A percentile compares a stretch with the other conserved stretches of the same genome.
Evolutionary conservation across 2,329 filamentous ascomycete species (phyloP).

Genomic region (Fusarium aywerte): DNA sequence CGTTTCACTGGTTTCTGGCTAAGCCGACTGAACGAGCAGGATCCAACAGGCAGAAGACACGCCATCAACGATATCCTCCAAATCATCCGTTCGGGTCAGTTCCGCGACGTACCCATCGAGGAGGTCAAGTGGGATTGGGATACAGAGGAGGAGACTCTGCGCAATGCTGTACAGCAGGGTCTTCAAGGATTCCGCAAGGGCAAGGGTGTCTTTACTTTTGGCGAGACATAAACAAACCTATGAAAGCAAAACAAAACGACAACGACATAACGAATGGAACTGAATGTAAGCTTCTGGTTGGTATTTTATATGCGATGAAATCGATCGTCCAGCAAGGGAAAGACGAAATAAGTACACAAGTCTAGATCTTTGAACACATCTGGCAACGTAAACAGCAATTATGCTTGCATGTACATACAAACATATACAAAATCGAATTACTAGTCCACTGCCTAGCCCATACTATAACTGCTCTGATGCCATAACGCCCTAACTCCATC

Average conservation of each 20-base stretch:
- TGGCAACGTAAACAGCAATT: neutral
- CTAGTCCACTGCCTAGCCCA: neutral
- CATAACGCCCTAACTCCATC: slow-evolving; percentile 10
- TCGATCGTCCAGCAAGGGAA: neutral
- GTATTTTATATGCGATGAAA: neutral
- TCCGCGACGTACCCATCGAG: slow-evolving; percentile 85
- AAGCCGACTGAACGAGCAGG: slow-evolving; percentile 83
- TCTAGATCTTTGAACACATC: neutral
- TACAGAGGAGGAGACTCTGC: slow-evolving; percentile 75
- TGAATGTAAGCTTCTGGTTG: neutral
- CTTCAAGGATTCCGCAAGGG: slow-evolving; percentile 85
- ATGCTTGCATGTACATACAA: neutral
- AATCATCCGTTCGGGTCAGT: slow-evolving; percentile 78
- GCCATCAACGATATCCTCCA: slow-evolving; percentile 88
- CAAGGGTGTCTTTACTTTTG: slow-evolving; percentile 90
- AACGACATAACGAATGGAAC: neutral
- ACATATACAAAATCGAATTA: neutral
- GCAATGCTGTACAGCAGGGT: slow-evolving; percentile 81
- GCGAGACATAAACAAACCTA: slow-evolving; percentile 59
- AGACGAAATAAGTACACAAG: neutral
- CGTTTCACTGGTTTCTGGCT: slow-evolving; percentile 95
- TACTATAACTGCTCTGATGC: neutral
- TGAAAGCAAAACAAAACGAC: neutral
- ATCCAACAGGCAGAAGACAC: slow-evolving; percentile 77
- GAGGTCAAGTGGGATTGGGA: slow-evolving; percentile 86